Base-by-base conservation (phyloP, 2,329 filamentous ascomycete species). In the Basipetospora sp. region DNA sequence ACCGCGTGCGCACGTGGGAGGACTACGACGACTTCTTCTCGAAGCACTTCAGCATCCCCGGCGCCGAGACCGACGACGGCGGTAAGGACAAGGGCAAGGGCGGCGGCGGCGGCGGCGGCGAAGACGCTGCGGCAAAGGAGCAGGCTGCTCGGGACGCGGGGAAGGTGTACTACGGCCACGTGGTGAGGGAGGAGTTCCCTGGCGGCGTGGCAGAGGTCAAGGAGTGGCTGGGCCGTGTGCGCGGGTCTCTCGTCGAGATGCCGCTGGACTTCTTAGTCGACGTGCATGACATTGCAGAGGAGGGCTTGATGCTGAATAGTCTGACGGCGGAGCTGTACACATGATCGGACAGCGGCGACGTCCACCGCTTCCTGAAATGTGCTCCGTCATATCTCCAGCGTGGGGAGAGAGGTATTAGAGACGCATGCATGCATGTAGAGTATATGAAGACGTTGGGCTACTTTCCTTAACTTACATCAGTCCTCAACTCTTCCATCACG, bases 241-340 rank as follows among this genome's bases (percentile, higher is more conserved):
- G 74, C 42, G 81, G 81, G 2, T 81, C 70, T 8, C 58, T 86
- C 32, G 80, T 94, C 6, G 83, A 94, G 64, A 94, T 94, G 87
- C 85, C 86, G 19, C 63, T 94, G 47, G 65, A 84, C 46, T 94
- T 94, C 63, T 62, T 94, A 54, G 78, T 80, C 49, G 80, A 86
- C 25, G 71, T 74, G 8, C 72, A 84, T 49, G 86, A 94, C 54
- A 77, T 94, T 55, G 88, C 87, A 4, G 78, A 86, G 65, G 74
- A 85, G 47, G 85, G 86, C 0, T 49, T 93, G 49, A 67, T 70
- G 16, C 58, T 86, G 45, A 86, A 87, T 59, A 65, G 68, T 18
- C 56, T 85, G 48, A 86, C 81, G 2, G 71, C 81, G 49, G 74
- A 77, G 49, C 58, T 86, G 27, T 86, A 86, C 56, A 86, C 80